These are phyloP conservation scores for Taphrina communis DNA, from an alignment of 1,139 yeast species.

Conservation along the genomic window DNA sequence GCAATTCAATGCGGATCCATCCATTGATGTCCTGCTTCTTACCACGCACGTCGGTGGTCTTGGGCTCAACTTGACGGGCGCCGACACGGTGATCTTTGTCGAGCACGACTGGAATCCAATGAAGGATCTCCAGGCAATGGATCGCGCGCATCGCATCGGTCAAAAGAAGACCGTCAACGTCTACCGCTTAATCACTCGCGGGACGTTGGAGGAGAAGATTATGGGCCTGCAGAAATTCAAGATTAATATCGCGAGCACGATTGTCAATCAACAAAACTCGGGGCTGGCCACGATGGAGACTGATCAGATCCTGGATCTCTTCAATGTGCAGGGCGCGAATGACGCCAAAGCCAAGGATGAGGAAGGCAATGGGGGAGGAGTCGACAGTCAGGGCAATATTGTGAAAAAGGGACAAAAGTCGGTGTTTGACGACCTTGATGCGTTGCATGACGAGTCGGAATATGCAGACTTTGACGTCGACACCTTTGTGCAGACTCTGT, in stretches of 20 bases:
- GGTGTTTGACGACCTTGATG: constrained; percentile 50
- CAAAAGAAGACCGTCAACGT: constrained; percentile 97
- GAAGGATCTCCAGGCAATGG: constrained; percentile 99
- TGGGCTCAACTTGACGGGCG: constrained; percentile 96
- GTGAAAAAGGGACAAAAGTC: constrained; percentile 50
- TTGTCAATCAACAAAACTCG: constrained; percentile 94
- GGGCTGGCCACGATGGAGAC: constrained; percentile 97
- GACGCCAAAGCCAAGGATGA: constrained; percentile 50
- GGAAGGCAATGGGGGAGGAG: constrained; percentile 53
- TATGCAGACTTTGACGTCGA: constrained; percentile 37
- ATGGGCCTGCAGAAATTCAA: constrained; percentile 98
- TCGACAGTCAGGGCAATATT: constrained; percentile 48
- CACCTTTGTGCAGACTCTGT: constrained; percentile 27
- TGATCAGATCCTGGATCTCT: constrained; percentile 86
- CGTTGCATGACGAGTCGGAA: constrained; percentile 22
- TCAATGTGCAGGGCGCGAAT: constrained; percentile 60
- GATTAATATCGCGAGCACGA: constrained; percentile 94
- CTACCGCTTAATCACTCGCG: constrained; percentile 86
- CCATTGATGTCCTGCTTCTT: constrained; percentile 86
- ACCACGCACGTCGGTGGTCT: constrained; percentile 99
- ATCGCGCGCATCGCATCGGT: constrained; percentile 96
- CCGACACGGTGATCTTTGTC: constrained; percentile 96
- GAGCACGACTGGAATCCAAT: constrained; percentile 99
- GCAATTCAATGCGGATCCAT: constrained; percentile 93
- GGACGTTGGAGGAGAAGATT: constrained; percentile 93